phyloP scores from a whole-genome alignment of 371 early-diverging fungal species.

The Conidiobolus incongruus region DNA sequence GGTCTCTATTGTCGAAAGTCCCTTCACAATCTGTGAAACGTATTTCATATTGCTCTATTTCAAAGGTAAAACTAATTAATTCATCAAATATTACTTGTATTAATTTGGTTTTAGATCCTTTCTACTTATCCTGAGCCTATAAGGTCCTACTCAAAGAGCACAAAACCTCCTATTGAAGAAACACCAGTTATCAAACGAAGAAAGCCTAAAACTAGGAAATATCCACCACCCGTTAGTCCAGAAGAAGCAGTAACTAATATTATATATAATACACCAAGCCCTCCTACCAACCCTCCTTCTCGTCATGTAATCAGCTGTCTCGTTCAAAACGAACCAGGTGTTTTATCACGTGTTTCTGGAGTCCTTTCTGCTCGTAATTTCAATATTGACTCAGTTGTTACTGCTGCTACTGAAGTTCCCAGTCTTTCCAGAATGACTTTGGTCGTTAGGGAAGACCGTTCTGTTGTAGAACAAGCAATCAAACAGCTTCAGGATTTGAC shows the following conservation, averaged over 20 bases:
- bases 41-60: too few species aligned
- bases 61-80: too few species aligned
- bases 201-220: too few species aligned
- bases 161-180: too few species aligned
- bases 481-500: slow-evolving; percentile 84
- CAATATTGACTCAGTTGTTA: slow-evolving; percentile 91
- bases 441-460: slow-evolving; percentile 67
- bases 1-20: too few species aligned
- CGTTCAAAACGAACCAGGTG: slow-evolving; percentile 90
- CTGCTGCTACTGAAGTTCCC: slow-evolving; percentile 80
- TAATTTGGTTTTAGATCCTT: too few species aligned
- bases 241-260: slow-evolving; percentile 81
- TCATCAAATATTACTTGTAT: too few species aligned
- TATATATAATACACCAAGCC: slow-evolving; percentile 64
- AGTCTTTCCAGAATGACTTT: slow-evolving; percentile 89
- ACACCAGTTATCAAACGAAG: too few species aligned
- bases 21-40: too few species aligned
- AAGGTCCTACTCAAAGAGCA: too few species aligned
- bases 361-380: slow-evolving; percentile 89
- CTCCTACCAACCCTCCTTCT: slow-evolving; percentile 16
- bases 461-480: slow-evolving; percentile 73
- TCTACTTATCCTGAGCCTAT: too few species aligned
- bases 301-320: slow-evolving; percentile 83
- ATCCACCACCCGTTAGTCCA: too few species aligned
- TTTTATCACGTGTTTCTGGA: slow-evolving; percentile 74